Conservation (phyloP, 2,329 filamentous ascomycete species). For the Coniochaeta pulveracea region DNA sequence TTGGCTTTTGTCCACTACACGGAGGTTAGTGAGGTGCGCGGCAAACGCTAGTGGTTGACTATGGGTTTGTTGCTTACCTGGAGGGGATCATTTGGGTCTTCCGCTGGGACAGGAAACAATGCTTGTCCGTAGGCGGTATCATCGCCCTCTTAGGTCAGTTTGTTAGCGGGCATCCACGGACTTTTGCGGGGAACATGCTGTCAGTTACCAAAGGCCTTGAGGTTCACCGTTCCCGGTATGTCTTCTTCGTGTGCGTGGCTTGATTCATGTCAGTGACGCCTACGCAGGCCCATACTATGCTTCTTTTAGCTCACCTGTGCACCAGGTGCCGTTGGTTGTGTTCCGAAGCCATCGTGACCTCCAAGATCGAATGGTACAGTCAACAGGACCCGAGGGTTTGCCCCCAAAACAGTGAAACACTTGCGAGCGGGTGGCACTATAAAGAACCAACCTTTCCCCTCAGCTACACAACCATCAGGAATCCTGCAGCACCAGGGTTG, state of each 20-base stretch:
- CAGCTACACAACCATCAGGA: too few relatives aligned
- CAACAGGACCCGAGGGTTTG: too few relatives aligned
- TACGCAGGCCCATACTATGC: neutral
- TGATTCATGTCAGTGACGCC: neutral
- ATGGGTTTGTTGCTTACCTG: too few relatives aligned
- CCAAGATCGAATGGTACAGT: too few relatives aligned
- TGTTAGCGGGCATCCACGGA: neutral
- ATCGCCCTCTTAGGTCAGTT: conserved; percentile 35
- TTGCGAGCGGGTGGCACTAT: too few relatives aligned
- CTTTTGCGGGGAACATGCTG: neutral
- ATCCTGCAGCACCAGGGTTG: too few relatives aligned
- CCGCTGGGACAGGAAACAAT: conserved; percentile 46
- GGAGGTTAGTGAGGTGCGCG: too few relatives aligned
- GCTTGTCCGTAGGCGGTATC: conserved; percentile 49
- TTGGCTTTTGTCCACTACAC: conserved; percentile 39
- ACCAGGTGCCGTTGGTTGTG: neutral
- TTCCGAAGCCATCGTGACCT: neutral
- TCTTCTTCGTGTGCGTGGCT: conserved; percentile 16
- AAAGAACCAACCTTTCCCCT: too few relatives aligned
- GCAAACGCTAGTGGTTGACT: too few relatives aligned
- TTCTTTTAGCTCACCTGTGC: neutral
- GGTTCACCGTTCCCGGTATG: conserved; percentile 16
- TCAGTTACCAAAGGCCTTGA: conserved; percentile 19
- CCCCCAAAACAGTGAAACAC: too few relatives aligned
- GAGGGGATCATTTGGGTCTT: conserved; percentile 49